Evolutionary conservation across 1,284 basidiomycete species (phyloP).

Genomic region (Phlebopus sp.): DNA sequence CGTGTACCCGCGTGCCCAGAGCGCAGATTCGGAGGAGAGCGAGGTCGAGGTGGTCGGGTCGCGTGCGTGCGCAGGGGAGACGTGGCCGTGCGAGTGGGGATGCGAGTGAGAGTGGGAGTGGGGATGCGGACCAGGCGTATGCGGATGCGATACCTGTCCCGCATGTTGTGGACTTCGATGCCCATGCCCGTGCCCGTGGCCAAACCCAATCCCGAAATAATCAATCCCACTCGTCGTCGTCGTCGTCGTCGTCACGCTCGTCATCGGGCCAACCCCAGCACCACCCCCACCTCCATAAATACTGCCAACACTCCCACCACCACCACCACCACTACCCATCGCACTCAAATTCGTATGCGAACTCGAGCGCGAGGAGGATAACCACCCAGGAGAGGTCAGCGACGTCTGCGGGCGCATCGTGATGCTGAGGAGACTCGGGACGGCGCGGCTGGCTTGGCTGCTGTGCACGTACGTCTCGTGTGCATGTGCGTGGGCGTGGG

Average conservation of each 20-base stretch:
- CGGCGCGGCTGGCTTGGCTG: constrained; percentile 47
- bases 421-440: constrained; percentile 53
- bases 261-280: background rate
- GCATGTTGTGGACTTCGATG: background rate
- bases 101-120: background rate
- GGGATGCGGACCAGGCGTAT: background rate
- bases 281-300: background rate
- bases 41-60: constrained; percentile 2
- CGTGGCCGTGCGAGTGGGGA: background rate
- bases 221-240: background rate
- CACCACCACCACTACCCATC: constrained; percentile 2
- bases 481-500: background rate
- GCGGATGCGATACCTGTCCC: background rate
- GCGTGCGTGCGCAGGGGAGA: background rate
- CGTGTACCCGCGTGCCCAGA: constrained; percentile 60
- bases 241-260: too few species aligned
- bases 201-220: background rate
- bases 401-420: constrained; percentile 58
- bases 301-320: too few species aligned
- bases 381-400: constrained; percentile 35
- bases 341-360: constrained; percentile 36
- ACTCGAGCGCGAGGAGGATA: constrained; percentile 36
- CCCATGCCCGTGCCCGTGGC: background rate
- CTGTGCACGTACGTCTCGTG: constrained; percentile 52
- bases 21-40: constrained; percentile 22